phyloP scores from a whole-genome alignment of 2,329 filamentous ascomycete species.

The Aspergillus sp. region DNA sequence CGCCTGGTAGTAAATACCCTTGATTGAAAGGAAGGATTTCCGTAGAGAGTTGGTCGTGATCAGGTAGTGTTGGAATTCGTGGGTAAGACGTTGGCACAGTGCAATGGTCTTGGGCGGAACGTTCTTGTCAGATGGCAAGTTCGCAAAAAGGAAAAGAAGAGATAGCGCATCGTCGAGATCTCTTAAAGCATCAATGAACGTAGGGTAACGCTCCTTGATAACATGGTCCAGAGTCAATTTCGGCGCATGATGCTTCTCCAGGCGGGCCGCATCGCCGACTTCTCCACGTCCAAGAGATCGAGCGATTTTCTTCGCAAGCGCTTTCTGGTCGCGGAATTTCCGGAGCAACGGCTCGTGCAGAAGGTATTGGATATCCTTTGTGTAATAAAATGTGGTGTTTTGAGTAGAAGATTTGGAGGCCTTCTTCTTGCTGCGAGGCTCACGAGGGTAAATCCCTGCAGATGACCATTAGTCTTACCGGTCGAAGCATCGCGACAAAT shows the following conservation, averaged over 20 bases:
- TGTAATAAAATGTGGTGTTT: constrained; percentile 87
- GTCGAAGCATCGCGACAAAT: background rate
- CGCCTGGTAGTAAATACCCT: constrained; percentile 99
- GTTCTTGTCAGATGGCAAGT: constrained; percentile 82
- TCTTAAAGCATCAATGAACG: constrained; percentile 88
- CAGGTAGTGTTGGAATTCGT: constrained; percentile 97
- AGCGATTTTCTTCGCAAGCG: constrained; percentile 95
- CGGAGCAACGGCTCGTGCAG: constrained; percentile 91
- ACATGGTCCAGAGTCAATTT: constrained; percentile 93
- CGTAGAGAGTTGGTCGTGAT: constrained; percentile 87
- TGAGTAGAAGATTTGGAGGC: constrained; percentile 85
- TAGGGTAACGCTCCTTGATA: constrained; percentile 96
- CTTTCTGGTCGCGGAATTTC: constrained; percentile 97
- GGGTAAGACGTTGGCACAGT: constrained; percentile 85
- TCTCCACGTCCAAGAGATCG: constrained; percentile 89
- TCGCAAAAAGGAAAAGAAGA: constrained; percentile 96
- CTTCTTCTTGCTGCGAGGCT: constrained; percentile 96
- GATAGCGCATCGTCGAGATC: constrained; percentile 96
- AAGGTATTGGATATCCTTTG: constrained; percentile 97
- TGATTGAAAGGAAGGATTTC: constrained; percentile 97
- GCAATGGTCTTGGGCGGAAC: constrained; percentile 95
- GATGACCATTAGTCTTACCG: constrained; percentile 17
- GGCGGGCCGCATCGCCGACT: constrained; percentile 78
- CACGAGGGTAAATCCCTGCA: constrained; percentile 86
- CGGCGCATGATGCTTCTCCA: constrained; percentile 89